Percentiles rank a stretch among this genome's conserved stretches.
Evolutionary conservation across 1,284 basidiomycete species (phyloP).

Genomic region (Cyathus pygmaeus): DNA sequence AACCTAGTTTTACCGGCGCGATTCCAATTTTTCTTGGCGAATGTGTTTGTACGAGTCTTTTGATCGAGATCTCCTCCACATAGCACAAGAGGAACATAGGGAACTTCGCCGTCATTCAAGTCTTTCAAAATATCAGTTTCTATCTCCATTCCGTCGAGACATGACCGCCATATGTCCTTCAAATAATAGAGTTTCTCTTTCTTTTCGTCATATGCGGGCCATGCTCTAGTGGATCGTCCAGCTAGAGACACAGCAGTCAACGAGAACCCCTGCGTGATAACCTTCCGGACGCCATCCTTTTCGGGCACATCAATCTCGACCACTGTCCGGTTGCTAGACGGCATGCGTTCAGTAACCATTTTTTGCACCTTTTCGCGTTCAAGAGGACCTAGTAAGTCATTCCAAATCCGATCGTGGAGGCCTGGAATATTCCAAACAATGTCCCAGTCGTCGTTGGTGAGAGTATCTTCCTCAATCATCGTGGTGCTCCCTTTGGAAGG

Average conservation of each 20-base stretch:
- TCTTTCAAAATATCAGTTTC: slow-evolving; percentile 21
- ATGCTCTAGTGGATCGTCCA: slow-evolving; percentile 22
- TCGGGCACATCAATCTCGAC: slow-evolving; percentile 10
- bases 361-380: slow-evolving; percentile 6
- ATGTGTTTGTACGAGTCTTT: slow-evolving; percentile 17
- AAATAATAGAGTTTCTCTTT: slow-evolving; percentile 11
- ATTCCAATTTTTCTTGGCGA: not conserved
- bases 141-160: slow-evolving; percentile 5
- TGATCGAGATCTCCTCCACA: slow-evolving; percentile 24
- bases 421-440: not conserved
- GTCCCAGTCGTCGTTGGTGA: not conserved
- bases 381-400: slow-evolving; percentile 1
- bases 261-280: slow-evolving; percentile 23
- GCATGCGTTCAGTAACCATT: slow-evolving; percentile 1
- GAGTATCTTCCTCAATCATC: no score
- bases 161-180: slow-evolving; percentile 26
- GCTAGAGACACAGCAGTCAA: slow-evolving; percentile 13
- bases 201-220: slow-evolving; percentile 15
- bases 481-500: no score
- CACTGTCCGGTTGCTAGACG: slow-evolving; percentile 11
- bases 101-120: slow-evolving; percentile 14
- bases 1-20: not conserved
- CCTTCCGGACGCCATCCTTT: slow-evolving; percentile 8
- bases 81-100: slow-evolving; percentile 18
- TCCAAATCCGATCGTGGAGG: not conserved